Base-by-base conservation (phyloP, 2,329 filamentous ascomycete genomes). In the Trichoderma lentiforme region DNA sequence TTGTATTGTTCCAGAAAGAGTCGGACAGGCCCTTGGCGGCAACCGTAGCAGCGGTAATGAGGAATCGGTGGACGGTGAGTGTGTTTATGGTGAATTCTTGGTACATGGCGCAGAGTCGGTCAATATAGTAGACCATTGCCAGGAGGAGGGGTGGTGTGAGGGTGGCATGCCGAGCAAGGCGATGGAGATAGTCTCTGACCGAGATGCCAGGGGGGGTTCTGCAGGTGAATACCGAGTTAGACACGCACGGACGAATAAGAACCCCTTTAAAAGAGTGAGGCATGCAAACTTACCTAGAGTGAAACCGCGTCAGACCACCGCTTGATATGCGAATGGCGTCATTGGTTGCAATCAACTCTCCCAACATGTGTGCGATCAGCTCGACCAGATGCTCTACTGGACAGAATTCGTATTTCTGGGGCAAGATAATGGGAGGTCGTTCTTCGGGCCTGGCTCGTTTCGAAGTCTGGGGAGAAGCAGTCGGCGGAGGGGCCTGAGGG, bases 41-140 rank as follows among this genome's bases (percentile, higher is more conserved):
- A 5, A 99, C 96, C 0, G 96, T 98, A 11, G 95, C 95, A 24
- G 95, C 94, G 2, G 95, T 96, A 76, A 99, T 99, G 11, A 99
- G 88, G 79, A 98, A 99, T 9, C 96, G 94, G 83, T 99, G 96
- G 3, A 99, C 95, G 0, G 96, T 99, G 24, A 99, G 86, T 61
- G 94, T 97, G 80, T 95, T 97, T 76, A 99, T 97, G 32, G 95
- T 98, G 81, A 99, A 99, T 61, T 95, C 93, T 3, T 93, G 92
- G 80, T 98, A 99, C 72, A 97, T 86, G 12, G 93, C 91, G 82
- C 95, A 99, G 26, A 99, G 87, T 36, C 94, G 91, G 83, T 99
- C 96, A 78, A 99, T 98, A 79, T 98, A 99, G 80, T 97, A 99
- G 71, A 99, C 96, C 94, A 99, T 98, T 76, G 95, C 96, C 43